Evolutionary conservation across 2,329 filamentous ascomycete species (phyloP), one percentile per base, ranked within the genome.

Genomic region (Talaromyces sp.): DNA sequence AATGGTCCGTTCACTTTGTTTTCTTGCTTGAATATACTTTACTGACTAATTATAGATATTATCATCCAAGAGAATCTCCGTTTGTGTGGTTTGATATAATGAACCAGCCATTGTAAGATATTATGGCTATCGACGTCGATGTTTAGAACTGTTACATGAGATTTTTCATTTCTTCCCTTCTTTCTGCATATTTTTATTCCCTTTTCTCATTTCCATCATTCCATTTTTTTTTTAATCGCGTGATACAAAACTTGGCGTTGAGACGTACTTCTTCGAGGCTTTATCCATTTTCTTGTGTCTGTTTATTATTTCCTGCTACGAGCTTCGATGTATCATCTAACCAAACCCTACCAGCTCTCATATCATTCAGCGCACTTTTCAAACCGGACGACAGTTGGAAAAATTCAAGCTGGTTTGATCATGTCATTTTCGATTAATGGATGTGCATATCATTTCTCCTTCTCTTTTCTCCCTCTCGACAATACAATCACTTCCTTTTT

Each of bases 11-110:
- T 33, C 15, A 41, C 11, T 33, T 63, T 8, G 50, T 2, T 49
- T 17, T 9, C 43, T 27, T 25, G 9, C 17, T 8, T 10, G 13
- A 47, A 69, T 62, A 47, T 67, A 61, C 13, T 25, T 8, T 60
- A 50, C 58, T 54, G 3, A 43, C 37, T 22, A 45, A 35, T 27
- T 60, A 2, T 71, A 97, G 95, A 99, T 83, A 99, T 99, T 80
- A 99, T 99, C 83, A 99, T 99, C 80, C 95, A 99, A 84, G 95
- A 98, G 83, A 99, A 99, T 83, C 88, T 99, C 70, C 90, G 95
- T 80, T 87, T 96, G 80, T 97, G 93, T 81, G 94, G 94, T 86
- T 85, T 98, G 79, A 97, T 98, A 86, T 97, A 90, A 89, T 77
- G 73, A 78, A 61, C 49, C 22, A 62, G 33, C 56, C 47, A 33